Evolutionary conservation across 148 eudicot species (phyloP).

Genomic region (Spergularia marina): DNA sequence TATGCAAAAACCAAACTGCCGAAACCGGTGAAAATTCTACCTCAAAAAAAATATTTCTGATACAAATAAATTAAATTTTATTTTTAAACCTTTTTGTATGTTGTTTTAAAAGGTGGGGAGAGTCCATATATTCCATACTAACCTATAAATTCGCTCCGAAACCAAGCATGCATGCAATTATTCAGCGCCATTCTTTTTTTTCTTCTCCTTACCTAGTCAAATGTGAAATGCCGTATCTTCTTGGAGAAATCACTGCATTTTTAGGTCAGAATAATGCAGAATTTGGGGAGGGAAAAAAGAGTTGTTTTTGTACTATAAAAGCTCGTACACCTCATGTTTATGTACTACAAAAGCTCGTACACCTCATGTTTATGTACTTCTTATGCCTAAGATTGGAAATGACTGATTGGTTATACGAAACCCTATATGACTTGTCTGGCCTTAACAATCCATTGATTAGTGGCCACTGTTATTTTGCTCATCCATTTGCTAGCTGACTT

Average conservation of each 20-base stretch:
- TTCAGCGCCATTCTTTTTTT: slow-evolving; percentile 22
- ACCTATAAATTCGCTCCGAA: not conserved
- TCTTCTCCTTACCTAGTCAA: not conserved
- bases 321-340: not conserved
- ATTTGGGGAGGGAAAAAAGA: not conserved
- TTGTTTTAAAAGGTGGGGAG: too few species aligned
- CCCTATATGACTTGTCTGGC: slow-evolving; percentile 25
- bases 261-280: not conserved
- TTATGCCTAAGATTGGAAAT: slow-evolving; percentile 5
- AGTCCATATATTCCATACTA: too few species aligned
- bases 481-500: too few species aligned
- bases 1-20: too few species aligned
- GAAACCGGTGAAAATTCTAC: too few species aligned
- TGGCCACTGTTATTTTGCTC: not conserved
- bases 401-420: not conserved
- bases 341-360: not conserved
- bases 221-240: not conserved
- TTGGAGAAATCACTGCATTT: not conserved
- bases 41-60: too few species aligned
- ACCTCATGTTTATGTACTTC: slow-evolving; percentile 7
- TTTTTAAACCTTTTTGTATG: too few species aligned
- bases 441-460: slow-evolving; percentile 9
- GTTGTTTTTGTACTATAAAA: not conserved
- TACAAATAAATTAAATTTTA: too few species aligned
- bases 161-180: slow-evolving; percentile 11